These are phyloP conservation scores for Phytophthora colocasiae DNA, from an alignment of 352 stramenopile species.

Conservation along the genomic window DNA sequence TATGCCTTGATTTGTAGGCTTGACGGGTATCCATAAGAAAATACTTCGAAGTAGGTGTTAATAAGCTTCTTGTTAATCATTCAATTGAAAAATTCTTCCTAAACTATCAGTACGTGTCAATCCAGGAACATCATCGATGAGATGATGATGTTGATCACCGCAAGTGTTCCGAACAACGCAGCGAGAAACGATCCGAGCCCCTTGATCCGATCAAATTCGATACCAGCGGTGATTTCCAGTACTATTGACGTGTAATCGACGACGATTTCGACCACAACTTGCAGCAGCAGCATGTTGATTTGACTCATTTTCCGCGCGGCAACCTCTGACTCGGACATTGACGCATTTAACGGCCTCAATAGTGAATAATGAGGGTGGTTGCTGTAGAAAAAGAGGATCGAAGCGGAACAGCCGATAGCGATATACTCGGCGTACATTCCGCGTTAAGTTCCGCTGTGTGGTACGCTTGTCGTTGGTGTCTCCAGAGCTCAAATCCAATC, in stretches of 20 bases:
- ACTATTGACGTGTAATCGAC: conserved; percentile 37
- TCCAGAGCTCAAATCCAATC: conserved; percentile 31
- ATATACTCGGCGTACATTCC: conserved; percentile 61
- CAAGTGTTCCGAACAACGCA: conserved; percentile 37
- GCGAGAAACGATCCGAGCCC: conserved; percentile 37
- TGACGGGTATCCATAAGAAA: too few relatives aligned
- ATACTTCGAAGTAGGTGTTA: too few relatives aligned
- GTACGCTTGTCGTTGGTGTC: conserved; percentile 29
- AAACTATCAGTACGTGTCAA: neutral
- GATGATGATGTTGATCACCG: conserved; percentile 46
- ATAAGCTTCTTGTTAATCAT: too few relatives aligned
- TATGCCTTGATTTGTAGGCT: too few relatives aligned
- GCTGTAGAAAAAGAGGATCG: conserved; percentile 44
- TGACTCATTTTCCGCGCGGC: conserved; percentile 16
- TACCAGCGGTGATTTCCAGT: conserved; percentile 38
- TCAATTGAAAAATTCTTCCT: too few relatives aligned
- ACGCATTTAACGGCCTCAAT: conserved; percentile 11
- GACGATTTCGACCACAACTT: conserved; percentile 32
- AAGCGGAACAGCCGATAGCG: conserved; percentile 44
- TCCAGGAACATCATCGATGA: conserved; percentile 45
- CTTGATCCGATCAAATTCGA: conserved; percentile 37
- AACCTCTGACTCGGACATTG: conserved; percentile 3
- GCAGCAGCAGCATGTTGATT: conserved; percentile 22
- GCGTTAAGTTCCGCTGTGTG: conserved; percentile 37
- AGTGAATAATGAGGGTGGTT: conserved; percentile 42